These are phyloP conservation scores for Nelumbo lutea DNA, from an alignment of 164 flowering plant species.

Conservation along the genomic window DNA sequence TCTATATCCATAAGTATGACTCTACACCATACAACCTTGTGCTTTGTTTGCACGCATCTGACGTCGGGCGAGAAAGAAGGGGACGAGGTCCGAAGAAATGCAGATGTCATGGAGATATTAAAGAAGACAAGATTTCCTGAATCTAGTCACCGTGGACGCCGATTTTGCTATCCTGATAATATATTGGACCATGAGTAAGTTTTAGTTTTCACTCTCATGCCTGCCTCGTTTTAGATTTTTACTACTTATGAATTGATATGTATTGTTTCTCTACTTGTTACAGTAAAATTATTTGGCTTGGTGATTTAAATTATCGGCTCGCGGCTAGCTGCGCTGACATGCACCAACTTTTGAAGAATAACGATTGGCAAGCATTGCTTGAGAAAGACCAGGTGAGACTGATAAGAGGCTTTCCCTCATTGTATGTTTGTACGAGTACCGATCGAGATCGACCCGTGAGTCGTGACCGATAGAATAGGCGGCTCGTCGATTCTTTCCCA, in stretches of 20 bases:
- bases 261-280: too few species aligned
- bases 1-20: not conserved
- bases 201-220: too few species aligned
- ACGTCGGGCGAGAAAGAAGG: not conserved
- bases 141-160: slow-evolving; percentile 1
- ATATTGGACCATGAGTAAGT: slow-evolving; percentile 38
- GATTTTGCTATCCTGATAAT: not conserved
- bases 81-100: not conserved
- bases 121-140: not conserved
- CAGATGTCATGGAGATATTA: not conserved
- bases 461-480: too few species aligned
- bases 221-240: too few species aligned
- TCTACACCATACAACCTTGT: not conserved
- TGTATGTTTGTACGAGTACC: too few species aligned
- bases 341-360: slow-evolving; percentile 30
- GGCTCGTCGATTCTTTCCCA: too few species aligned
- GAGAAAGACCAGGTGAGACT: slow-evolving; percentile 51
- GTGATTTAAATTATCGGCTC: slow-evolving; percentile 77
- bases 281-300: slow-evolving; percentile 83
- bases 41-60: slow-evolving; percentile 6
- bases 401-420: too few species aligned
- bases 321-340: slow-evolving; percentile 27
- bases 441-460: too few species aligned
- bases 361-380: slow-evolving; percentile 52
- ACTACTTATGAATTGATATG: slow-evolving; percentile 17